Evolutionary conservation across 2,329 filamentous ascomycete genomes (phyloP).

Genomic region (Neopestalotiopsis rosae): DNA sequence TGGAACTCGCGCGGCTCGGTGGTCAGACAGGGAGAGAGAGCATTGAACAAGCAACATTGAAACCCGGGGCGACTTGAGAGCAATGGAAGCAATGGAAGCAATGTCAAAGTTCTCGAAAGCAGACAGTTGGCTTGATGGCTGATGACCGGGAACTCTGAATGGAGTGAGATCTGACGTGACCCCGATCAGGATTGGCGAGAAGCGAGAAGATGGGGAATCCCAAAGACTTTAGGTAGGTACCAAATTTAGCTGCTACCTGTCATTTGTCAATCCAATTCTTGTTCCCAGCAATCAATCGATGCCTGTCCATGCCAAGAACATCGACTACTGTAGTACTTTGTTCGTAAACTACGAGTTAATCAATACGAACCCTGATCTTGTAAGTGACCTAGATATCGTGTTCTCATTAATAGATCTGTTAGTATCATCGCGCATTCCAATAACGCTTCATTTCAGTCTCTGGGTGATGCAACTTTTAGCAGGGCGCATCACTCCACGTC

Average conservation of each 20-base stretch:
- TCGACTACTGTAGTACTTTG: too few species aligned
- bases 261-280: neutral
- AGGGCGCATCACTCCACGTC: neutral
- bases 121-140: too few species aligned
- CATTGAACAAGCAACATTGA: too few species aligned
- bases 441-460: neutral
- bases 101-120: too few species aligned
- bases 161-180: neutral
- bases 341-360: too few species aligned
- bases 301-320: neutral
- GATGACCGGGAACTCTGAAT: too few species aligned
- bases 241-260: neutral
- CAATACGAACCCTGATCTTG: too few species aligned
- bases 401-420: neutral
- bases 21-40: too few species aligned
- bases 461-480: neutral
- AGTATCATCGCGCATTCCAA: neutral
- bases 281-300: neutral
- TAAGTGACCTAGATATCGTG: neutral
- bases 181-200: neutral
- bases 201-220: neutral
- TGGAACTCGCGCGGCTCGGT: too few species aligned
- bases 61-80: too few species aligned
- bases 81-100: too few species aligned
- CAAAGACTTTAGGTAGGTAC: neutral